Base-by-base conservation (phyloP, 2,329 filamentous ascomycete genomes). In the Colletotrichum chrysophilum region DNA sequence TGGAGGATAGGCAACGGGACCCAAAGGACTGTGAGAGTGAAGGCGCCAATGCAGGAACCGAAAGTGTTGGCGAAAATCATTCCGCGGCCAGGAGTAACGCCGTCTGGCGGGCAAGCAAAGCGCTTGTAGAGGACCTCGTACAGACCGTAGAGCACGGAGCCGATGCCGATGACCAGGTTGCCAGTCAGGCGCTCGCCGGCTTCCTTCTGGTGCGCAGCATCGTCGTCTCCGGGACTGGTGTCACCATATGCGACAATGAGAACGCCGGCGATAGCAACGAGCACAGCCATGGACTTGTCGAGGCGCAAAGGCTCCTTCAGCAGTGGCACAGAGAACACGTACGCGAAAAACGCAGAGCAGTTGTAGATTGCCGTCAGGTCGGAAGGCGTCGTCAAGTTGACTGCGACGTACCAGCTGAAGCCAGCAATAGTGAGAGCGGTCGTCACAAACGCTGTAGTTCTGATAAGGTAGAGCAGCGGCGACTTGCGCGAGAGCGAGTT, bases 351-450 rank as follows among this genome's bases (percentile, higher is more conserved):
- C 74, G 97, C 96, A 69, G 95, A 98, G 89, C 97, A 99, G 86
- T 99, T 99, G 90, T 99, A 99, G 80, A 99, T 99, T 70, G 97
- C 97, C 1, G 97, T 99, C 80, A 99, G 86, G 84, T 99, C 97
- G 78, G 94, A 96, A 4, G 97, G 94, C 5, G 95, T 98, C 1
- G 97, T 99, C 88, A 98, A 87, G 85, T 95, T 95, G 74, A 99
- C 96, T 18, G 97, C 96, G 43, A 98, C 89, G 82, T 98, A 99
- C 97, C 97, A 99, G 80, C 94, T 96, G 68, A 96, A 91, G 30
- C 97, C 97, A 1, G 96, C 97, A 52, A 98, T 88, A 4, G 97
- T 99, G 73, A 99, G 89, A 8, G 96, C 93, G 69, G 90, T 94
- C 7, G 97, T 98, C 77, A 99, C 91, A 75, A 96, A 92, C 4